A percentile compares a stretch with the other conserved stretches of the same genome.
phyloP scores from a whole-genome alignment of 2,329 filamentous ascomycete genomes.

The Daldinia sp. region DNA sequence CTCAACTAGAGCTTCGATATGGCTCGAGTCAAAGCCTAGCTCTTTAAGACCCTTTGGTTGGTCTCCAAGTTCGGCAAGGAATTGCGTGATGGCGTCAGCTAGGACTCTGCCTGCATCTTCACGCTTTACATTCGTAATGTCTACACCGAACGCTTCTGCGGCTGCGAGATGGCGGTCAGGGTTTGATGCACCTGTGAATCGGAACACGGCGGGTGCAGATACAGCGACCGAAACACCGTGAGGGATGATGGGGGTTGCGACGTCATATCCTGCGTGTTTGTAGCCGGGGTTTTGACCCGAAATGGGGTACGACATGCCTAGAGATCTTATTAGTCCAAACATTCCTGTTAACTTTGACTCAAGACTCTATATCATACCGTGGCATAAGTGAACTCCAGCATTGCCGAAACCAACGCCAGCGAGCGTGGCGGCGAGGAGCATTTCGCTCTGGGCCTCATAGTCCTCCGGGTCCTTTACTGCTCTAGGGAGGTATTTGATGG shows the following conservation, averaged over 20 bases:
- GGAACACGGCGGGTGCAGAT: constrained; percentile 91
- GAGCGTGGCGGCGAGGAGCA: constrained; percentile 92
- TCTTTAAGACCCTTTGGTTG: constrained; percentile 87
- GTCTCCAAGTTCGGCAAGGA: constrained; percentile 84
- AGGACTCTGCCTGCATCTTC: constrained; percentile 91
- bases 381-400: constrained; percentile 86
- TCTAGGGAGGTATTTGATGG: constrained; percentile 90
- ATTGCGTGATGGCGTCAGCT: constrained; percentile 80
- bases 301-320: constrained; percentile 96
- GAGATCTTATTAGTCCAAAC: constrained; percentile 5
- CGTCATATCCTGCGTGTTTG: constrained; percentile 84
- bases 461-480: constrained; percentile 90
- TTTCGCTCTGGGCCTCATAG: constrained; percentile 89
- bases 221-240: constrained; percentile 97
- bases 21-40: constrained; percentile 77
- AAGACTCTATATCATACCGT: constrained; percentile 53
- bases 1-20: constrained; percentile 87
- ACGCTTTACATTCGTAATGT: constrained; percentile 84
- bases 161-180: constrained; percentile 90
- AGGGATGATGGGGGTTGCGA: constrained; percentile 82
- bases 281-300: constrained; percentile 94
- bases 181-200: constrained; percentile 89
- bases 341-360: background rate
- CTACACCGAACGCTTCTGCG: constrained; percentile 89
- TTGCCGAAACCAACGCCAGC: constrained; percentile 98